A percentile compares a stretch with the other conserved stretches of the same genome.
phyloP scores from a whole-genome alignment of 202 grass and related monocot species.

The Setaria italica region DNA sequence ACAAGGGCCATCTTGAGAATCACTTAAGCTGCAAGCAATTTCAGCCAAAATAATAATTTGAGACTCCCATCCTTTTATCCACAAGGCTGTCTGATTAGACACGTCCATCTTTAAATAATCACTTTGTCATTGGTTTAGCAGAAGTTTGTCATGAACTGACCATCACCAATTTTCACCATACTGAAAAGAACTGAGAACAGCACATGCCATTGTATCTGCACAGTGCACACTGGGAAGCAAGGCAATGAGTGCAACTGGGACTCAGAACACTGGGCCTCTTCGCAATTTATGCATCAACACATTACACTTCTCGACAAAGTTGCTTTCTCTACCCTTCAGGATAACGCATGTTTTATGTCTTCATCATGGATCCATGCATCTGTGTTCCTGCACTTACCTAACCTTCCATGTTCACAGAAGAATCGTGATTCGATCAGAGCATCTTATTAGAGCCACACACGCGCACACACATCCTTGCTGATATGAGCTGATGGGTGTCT shows the following conservation, averaged over 20 bases:
- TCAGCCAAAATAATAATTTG: conserved; percentile 33
- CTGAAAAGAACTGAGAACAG: conserved; percentile 44
- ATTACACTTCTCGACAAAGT: not conserved
- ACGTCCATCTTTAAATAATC: conserved; percentile 20
- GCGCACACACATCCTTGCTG: not conserved
- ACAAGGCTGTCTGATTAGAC: conserved; percentile 29
- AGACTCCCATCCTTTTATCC: conserved; percentile 38
- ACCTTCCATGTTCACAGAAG: conserved; percentile 39
- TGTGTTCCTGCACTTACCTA: conserved; percentile 33
- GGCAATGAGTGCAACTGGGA: conserved; percentile 36
- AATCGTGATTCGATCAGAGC: conserved; percentile 36
- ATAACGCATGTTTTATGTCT: conserved; percentile 7
- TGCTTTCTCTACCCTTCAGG: conserved; percentile 19
- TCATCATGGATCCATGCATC: conserved; percentile 35
- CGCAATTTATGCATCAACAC: conserved; percentile 13
- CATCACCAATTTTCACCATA: conserved; percentile 12
- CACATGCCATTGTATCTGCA: not conserved
- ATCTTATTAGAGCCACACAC: conserved; percentile 31
- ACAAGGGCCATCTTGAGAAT: conserved; percentile 18
- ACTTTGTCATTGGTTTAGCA: conserved; percentile 19
- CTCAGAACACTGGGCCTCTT: conserved; percentile 23
- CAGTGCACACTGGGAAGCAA: not conserved
- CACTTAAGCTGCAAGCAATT: conserved; percentile 25
- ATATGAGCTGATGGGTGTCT: conserved; percentile 31
- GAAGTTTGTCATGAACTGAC: conserved; percentile 13